These are phyloP conservation scores for Aspergillus neoniger DNA, from an alignment of 2,329 filamentous ascomycete species.

Conservation along the genomic window DNA sequence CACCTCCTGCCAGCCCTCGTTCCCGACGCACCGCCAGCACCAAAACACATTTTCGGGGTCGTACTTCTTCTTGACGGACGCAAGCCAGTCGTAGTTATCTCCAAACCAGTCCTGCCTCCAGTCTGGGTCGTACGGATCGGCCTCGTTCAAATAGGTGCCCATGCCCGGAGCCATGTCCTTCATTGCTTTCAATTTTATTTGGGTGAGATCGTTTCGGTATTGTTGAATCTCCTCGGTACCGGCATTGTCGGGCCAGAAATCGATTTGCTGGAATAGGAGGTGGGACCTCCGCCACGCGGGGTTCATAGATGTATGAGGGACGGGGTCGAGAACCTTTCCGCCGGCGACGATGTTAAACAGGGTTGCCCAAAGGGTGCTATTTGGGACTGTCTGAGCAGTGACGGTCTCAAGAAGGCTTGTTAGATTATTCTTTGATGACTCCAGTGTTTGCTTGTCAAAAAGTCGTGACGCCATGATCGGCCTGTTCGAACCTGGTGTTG, in stretches of 20 bases:
- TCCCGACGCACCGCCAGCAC: slow-evolving; percentile 30
- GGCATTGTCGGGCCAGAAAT: slow-evolving; percentile 11
- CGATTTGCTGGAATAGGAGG: slow-evolving; percentile 4
- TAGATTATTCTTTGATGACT: neutral
- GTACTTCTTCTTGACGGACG: slow-evolving; percentile 28
- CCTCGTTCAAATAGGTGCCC: slow-evolving; percentile 25
- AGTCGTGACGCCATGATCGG: slow-evolving; percentile 13
- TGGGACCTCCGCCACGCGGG: slow-evolving; percentile 17
- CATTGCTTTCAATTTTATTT: slow-evolving; percentile 20
- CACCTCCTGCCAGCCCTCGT: slow-evolving; percentile 24
- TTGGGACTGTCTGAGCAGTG: neutral
- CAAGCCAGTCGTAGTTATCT: slow-evolving; percentile 26
- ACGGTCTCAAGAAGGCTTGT: neutral
- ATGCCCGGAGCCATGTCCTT: slow-evolving; percentile 22
- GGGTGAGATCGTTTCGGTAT: slow-evolving; percentile 9
- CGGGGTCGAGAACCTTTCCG: slow-evolving; percentile 14
- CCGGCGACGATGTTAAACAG: slow-evolving; percentile 15
- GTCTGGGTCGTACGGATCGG: slow-evolving; percentile 17
- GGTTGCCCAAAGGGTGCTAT: neutral
- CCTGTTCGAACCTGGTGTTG: neutral
- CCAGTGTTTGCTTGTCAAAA: slow-evolving; percentile 5
- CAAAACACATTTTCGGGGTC: slow-evolving; percentile 30
- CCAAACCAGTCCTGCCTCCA: slow-evolving; percentile 25
- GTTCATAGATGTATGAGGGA: slow-evolving; percentile 16
- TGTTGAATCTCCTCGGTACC: neutral